Evolutionary conservation across 2,329 filamentous ascomycete genomes (phyloP).

Genomic region (Penicillium paneum): DNA sequence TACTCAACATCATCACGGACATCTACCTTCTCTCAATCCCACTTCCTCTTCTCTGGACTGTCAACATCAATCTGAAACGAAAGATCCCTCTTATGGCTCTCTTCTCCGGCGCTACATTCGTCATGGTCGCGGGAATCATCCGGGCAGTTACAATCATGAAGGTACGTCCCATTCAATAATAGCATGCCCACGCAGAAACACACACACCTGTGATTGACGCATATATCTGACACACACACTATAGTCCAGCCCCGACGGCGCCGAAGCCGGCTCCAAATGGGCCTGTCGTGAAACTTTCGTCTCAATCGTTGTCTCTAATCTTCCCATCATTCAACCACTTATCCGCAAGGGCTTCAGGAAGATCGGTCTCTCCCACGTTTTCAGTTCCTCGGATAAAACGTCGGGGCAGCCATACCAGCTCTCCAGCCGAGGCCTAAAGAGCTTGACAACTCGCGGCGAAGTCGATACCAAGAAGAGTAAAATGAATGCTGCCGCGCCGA

Average conservation of each 20-base stretch:
- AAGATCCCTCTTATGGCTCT: constrained; percentile 53
- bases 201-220: neutral
- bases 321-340: constrained; percentile 40
- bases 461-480: constrained; percentile 14
- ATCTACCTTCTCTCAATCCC: constrained; percentile 58
- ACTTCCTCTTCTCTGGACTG: constrained; percentile 55
- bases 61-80: constrained; percentile 46
- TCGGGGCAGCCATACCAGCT: constrained; percentile 22
- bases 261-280: constrained; percentile 40
- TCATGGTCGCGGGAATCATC: constrained; percentile 52
- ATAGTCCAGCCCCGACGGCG: constrained; percentile 34
- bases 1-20: constrained; percentile 55
- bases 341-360: constrained; percentile 25
- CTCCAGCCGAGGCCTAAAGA: constrained; percentile 15
- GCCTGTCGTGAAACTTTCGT: constrained; percentile 45
- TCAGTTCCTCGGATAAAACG: constrained; percentile 23
- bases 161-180: constrained; percentile 16
- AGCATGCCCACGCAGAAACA: neutral
- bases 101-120: constrained; percentile 54
- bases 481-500: constrained; percentile 6
- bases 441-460: constrained; percentile 14
- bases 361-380: constrained; percentile 27
- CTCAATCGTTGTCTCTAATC: constrained; percentile 41
- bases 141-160: constrained; percentile 50
- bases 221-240: neutral